Conservation (phyloP, 140 eudicot genomes). For the Bidens hawaiensis region DNA sequence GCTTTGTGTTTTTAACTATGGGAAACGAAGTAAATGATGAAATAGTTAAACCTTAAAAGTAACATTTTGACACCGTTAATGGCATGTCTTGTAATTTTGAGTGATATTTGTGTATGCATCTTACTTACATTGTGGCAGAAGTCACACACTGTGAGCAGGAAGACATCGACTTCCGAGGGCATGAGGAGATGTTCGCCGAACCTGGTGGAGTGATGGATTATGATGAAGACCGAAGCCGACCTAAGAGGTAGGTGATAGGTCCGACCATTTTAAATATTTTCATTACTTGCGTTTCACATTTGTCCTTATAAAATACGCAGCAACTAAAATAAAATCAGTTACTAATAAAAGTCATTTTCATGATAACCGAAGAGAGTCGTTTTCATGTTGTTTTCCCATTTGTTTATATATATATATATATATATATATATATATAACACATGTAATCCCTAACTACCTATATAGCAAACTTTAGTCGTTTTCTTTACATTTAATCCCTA, state of each 20-base stretch:
- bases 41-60: not conserved
- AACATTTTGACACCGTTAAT: not conserved
- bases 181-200: constrained; percentile 79
- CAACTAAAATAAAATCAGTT: not conserved
- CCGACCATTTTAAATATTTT: not conserved
- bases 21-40: not conserved
- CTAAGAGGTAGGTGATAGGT: constrained; percentile 86
- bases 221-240: constrained; percentile 81
- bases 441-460: not conserved
- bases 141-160: constrained; percentile 96
- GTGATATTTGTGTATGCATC: constrained; percentile 69
- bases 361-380: not conserved
- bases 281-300: not conserved
- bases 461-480: not conserved
- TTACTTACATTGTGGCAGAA: constrained; percentile 98
- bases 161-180: constrained; percentile 80
- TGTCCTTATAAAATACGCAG: not conserved
- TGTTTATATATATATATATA: too few species aligned
- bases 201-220: constrained; percentile 95
- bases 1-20: not conserved
- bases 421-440: too few species aligned
- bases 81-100: constrained; percentile 7
- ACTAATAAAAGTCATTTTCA: not conserved
- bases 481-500: not conserved
- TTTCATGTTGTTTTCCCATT: not conserved